Conservation (phyloP, 805 yeast genomes). For the Saturnispora saitoi region DNA sequence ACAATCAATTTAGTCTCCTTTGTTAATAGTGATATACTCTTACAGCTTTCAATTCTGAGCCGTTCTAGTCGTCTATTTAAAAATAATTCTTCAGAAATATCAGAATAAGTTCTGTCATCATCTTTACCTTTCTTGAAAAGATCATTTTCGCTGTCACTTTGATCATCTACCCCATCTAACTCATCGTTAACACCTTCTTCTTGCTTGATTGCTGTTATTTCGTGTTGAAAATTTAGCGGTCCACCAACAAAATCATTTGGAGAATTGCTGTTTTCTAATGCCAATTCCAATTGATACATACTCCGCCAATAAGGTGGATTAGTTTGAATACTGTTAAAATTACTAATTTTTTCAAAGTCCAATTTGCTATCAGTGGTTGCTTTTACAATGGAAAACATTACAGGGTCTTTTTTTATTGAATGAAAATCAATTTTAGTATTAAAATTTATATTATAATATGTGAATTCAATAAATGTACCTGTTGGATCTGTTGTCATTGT, state of each 20-base stretch:
- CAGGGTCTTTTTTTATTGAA: slow-evolving; percentile 4
- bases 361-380: not conserved
- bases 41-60: slow-evolving; percentile 3
- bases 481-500: slow-evolving; percentile 12
- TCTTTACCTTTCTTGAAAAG: not conserved
- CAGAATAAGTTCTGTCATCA: not conserved
- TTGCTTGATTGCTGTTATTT: not conserved
- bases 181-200: not conserved
- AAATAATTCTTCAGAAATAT: slow-evolving; percentile 5
- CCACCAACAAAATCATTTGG: not conserved
- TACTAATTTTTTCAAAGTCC: not conserved
- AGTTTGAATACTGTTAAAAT: slow-evolving; percentile 11
- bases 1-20: slow-evolving; percentile 1
- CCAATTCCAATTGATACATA: slow-evolving; percentile 1
- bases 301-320: slow-evolving; percentile 12
- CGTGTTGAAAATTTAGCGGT: not conserved
- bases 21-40: not conserved
- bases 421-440: slow-evolving; percentile 1
- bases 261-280: not conserved
- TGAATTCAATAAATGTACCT: slow-evolving; percentile 8
- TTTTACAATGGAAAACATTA: slow-evolving; percentile 6
- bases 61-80: slow-evolving; percentile 6
- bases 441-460: slow-evolving; percentile 5
- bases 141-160: not conserved
- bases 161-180: not conserved